Base-by-base conservation (phyloP, 192 early-diverging fungal genomes). In the Umbelopsis vinacea region DNA sequence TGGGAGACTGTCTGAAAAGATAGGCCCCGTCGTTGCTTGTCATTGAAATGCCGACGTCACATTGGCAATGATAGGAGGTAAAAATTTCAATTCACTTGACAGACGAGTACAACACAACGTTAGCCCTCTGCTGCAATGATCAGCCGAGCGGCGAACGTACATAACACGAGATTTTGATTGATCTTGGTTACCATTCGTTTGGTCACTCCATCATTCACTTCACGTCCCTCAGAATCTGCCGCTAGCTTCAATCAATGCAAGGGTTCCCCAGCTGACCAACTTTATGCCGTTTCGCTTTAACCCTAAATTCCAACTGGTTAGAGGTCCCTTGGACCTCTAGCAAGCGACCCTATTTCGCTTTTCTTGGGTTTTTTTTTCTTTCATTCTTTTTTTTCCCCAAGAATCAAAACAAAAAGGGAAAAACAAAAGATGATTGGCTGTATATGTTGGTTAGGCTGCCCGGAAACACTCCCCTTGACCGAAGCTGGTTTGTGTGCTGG, bases 311-410 rank as follows among this genome's bases (percentile, higher is more conserved):
- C 48, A 50, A 50, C 48, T 50, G 48, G 48, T 21, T 50, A 19
- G 48, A n/a, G 48, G 48, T 6, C n/a, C 9, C 1, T 50, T 50
- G 17, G 17, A n/a, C 48, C 48, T 50, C 48, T 50, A 50, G 48
- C 48, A 50, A 50, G 48, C 48, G 48, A 17, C 3, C n/a, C 5
- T 19, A 17, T 21, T n/a, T n/a, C 48, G 48, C 48, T 63, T 63
- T 63, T 63, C 57, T 63, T 63, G 57, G 57, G 57, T 63, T 63
- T 63, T 63, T 29, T 63, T 63, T 63, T 63, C 57, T 35, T 63
- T 63, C 57, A 63, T 63, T 26, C 35, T 63, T 50, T 63, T 63
- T 63, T 63, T 37, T 29, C 26, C 57, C 57, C 57, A 63, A 63
- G 57, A 63, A 63, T 63, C 33, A 35, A 63, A 63, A 29, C 57